Evolutionary conservation across 192 early-diverging fungal species (phyloP).

Genomic region (Backusella mclennaniae): DNA sequence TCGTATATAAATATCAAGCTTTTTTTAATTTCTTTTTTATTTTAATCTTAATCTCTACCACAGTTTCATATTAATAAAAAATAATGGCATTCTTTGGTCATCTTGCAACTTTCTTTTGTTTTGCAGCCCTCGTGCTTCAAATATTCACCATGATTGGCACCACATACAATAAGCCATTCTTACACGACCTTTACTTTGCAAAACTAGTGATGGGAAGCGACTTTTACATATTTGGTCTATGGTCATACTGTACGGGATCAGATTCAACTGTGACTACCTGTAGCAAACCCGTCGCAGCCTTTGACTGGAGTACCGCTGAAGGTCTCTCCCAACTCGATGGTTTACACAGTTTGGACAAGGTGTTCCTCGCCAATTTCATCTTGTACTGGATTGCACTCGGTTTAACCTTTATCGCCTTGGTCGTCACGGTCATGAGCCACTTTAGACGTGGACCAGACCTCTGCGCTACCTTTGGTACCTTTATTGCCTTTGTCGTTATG

Average conservation of each 20-base stretch:
- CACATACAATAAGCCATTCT: conserved; percentile 29
- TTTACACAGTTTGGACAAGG: conserved; percentile 4
- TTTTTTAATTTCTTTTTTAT: background rate
- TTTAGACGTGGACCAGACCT: conserved; percentile 29
- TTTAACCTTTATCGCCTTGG: conserved; percentile 23
- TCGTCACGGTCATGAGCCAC: conserved; percentile 22
- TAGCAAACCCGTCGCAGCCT: conserved; percentile 21
- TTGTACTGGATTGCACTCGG: conserved; percentile 30
- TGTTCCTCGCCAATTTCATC: conserved; percentile 29
- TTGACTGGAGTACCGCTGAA: conserved; percentile 24
- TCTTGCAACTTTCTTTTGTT: conserved; percentile 26
- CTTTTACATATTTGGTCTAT: conserved; percentile 23
- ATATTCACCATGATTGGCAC: conserved; percentile 23
- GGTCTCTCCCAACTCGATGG: background rate
- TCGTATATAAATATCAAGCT: background rate
- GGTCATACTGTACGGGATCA: conserved; percentile 21
- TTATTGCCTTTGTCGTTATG: conserved; percentile 32
- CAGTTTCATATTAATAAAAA: background rate
- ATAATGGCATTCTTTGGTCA: conserved; percentile 26
- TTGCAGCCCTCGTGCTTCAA: conserved; percentile 28
- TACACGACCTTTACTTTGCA: conserved; percentile 24
- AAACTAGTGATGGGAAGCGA: background rate
- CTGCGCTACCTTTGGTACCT: conserved; percentile 27
- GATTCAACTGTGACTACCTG: background rate
- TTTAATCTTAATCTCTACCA: background rate